Evolutionary conservation across 345 rosid genomes (phyloP), one percentile per base, ranked within the genome.

Genomic region (thale cress (Arabidopsis thaliana)): DNA sequence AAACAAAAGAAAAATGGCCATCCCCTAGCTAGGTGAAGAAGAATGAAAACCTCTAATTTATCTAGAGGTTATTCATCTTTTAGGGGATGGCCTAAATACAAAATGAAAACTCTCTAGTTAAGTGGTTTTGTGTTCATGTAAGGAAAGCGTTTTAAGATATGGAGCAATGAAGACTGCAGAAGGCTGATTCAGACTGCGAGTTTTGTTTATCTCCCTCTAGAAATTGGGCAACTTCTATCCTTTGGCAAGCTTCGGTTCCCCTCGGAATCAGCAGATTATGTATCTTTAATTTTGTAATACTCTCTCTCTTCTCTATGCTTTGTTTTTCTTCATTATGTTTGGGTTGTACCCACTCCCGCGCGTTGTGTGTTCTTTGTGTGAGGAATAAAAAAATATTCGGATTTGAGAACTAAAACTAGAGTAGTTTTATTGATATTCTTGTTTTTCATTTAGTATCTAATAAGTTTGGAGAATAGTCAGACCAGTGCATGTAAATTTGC

Each of bases 231-330:
- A 71, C 80, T 77, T 77, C 76, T 56, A 77, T 77, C 80, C 80
- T 77, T 77, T 77, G 80, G 80, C 80, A 77, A 77, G 80, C 80
- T 77, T 77, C 80, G 80, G 80, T 77, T 77, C 80, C 80, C 80
- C 80, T 77, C 80, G 80, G 80, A 77, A 70, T 77, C 80, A 77
- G 80, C 80, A 77, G 80, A 77, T 77, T 77, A 77, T 76, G 64
- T 52, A 11, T 69, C 65, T 37, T 44, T 55, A n/a, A 2, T 16
- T 69, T 44, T 69, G 69, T 69, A 42, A 44, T 45, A 50, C 50
- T 25, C 48, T 53, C 36, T 40, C 63, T 24, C 11, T 28, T 57
- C 41, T 56, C 50, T 74, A 58, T 66, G 67, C 38, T 66, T 65
- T 53, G 51, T 66, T 74, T 24, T 16, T n/a, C 36, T 36, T 24